Evolutionary conservation across 1,139 yeast species (phyloP).

Genomic region (Nakaseomyces nivariensis): DNA sequence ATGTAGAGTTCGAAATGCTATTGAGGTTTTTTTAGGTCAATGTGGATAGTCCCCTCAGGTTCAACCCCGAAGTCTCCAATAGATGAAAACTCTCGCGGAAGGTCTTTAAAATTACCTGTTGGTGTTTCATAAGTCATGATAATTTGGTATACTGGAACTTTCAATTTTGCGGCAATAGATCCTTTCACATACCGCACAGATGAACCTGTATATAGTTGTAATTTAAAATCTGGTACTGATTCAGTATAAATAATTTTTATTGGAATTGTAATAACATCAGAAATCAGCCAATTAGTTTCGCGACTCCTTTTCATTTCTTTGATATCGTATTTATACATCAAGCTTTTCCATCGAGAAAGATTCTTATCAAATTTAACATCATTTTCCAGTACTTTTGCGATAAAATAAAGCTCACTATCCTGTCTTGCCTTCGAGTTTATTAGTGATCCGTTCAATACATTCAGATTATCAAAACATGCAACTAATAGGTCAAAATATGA

Average conservation of each 20-base stretch:
- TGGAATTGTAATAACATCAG: neutral
- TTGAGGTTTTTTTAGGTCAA: no score
- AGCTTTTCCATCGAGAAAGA: constrained; percentile 12
- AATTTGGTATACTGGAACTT: neutral
- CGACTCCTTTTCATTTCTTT: neutral
- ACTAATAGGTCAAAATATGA: constrained; percentile 32
- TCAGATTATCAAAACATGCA: constrained; percentile 38
- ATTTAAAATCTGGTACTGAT: neutral
- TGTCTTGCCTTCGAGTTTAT: constrained; percentile 40
- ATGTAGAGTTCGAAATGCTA: no score
- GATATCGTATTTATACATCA: constrained; percentile 13
- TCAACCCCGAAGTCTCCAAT: neutral
- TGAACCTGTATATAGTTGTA: neutral
- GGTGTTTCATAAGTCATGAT: neutral
- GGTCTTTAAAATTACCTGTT: neutral
- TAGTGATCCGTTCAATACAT: constrained; percentile 46
- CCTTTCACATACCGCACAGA: neutral
- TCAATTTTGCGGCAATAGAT: neutral
- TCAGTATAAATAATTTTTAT: neutral
- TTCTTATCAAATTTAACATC: constrained; percentile 24
- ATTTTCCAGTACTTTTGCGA: constrained; percentile 39
- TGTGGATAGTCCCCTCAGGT: neutral
- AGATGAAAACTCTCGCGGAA: neutral
- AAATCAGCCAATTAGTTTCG: neutral
- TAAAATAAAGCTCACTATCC: constrained; percentile 57